Base-by-base conservation (phyloP, 768 basidiomycete species). In the Cyclocybe aegerita region DNA sequence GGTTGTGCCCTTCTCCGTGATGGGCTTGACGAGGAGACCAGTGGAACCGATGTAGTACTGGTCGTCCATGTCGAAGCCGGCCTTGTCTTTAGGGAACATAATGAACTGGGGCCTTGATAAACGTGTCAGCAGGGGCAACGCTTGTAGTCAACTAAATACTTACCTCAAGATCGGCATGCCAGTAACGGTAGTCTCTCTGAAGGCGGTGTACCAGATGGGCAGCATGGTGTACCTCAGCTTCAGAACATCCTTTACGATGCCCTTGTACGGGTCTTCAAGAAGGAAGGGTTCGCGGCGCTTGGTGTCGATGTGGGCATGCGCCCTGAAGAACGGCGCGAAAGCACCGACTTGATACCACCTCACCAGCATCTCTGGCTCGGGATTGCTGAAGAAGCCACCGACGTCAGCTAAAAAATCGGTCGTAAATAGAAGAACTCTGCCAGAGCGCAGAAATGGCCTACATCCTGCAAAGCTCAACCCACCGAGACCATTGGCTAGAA, bases 361-460 rank as follows among this genome's bases (percentile, higher is more conserved):
- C 7, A 94, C 86, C 32, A 99, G 83, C 85, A 98, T 93, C 62
- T 98, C 97, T 0, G 88, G 79, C 39, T 88, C 84, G 0, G 97
- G 95, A 67, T 98, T 95, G 12, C 96, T 95, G 63, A 98, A 98
- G 85, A 98, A 99, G 11, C 97, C 97, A 14, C 97, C 96, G 46
- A 98, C 94, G 61, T 99, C 97, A 54, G 97, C 96, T 98, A 57
- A 23, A 23, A 45, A 8, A 17, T 29, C 4, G 36, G 33, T 41
- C 48, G 17, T 43, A 44, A 43, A 52, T 12, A 53, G 42, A 16
- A 54, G 40, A 35, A 34, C 29, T 30, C n/a, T 17, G 10, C 14
- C 10, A 37, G 40, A 31, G 10, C 4, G 36, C 14, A n/a, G 33
- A 35, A 42, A 23, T 31, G 39, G 72, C 93, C 62, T 65, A 97